These are phyloP conservation scores for Domatiomyces globalis DNA, from an alignment of 2,329 filamentous ascomycete species.

Conservation along the genomic window DNA sequence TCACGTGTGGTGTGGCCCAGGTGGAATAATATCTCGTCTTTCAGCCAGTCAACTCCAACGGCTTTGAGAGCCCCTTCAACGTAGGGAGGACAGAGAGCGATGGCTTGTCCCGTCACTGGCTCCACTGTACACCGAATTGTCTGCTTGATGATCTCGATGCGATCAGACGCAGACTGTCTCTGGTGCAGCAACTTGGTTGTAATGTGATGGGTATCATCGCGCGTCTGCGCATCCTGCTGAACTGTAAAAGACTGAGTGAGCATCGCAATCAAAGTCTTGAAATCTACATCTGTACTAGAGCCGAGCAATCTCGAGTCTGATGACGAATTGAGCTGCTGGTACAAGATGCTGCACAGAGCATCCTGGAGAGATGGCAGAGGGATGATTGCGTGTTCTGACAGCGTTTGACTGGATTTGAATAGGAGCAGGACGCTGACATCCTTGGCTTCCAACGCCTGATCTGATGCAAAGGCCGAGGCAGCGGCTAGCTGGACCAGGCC, in stretches of 20 bases:
- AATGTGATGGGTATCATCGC: conserved; percentile 15
- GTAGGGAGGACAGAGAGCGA: conserved; percentile 9
- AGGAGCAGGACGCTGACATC: conserved; percentile 9
- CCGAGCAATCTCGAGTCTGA: background rate
- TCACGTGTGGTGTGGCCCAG: background rate
- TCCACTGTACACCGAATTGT: conserved; percentile 13
- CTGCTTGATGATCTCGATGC: conserved; percentile 12
- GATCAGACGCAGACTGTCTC: conserved; percentile 8
- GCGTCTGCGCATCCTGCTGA: conserved; percentile 11
- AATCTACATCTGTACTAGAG: background rate
- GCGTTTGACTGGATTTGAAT: conserved; percentile 9
- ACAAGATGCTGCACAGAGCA: conserved; percentile 10
- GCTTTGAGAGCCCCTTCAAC: conserved; percentile 13
- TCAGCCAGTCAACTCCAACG: conserved; percentile 18
- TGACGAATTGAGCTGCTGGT: background rate
- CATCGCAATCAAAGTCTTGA: background rate
- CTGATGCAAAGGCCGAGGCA: conserved; percentile 5
- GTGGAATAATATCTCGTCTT: conserved; percentile 10
- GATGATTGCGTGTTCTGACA: conserved; percentile 10
- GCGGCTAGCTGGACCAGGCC: conserved; percentile 13
- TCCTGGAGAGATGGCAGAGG: conserved; percentile 9
- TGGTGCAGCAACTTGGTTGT: conserved; percentile 14
- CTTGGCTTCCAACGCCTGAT: background rate
- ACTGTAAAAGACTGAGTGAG: conserved; percentile 16
- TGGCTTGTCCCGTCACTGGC: conserved; percentile 11